A percentile compares a stretch with the other conserved stretches of the same genome.
Evolutionary conservation across 371 early-diverging fungal species (phyloP).

Genomic region (Mucor sp.): DNA sequence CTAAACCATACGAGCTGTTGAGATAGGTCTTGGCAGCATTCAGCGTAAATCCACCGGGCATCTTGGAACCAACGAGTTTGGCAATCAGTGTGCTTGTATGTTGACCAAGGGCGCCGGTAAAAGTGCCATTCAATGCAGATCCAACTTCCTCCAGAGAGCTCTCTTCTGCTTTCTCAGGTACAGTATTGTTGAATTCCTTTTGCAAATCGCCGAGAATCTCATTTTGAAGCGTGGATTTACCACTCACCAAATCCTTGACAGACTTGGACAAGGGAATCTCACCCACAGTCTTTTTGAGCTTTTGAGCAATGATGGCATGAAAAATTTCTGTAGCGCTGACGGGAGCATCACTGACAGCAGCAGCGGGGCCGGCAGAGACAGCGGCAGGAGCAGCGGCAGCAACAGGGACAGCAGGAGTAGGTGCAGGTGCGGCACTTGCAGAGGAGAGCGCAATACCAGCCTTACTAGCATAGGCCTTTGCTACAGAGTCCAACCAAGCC

Average conservation of each 20-base stretch:
- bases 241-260: constrained; percentile 93
- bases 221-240: constrained; percentile 95
- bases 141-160: constrained; percentile 84
- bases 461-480: constrained; percentile 77
- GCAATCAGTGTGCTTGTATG: constrained; percentile 77
- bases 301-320: constrained; percentile 85
- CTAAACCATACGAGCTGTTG: constrained; percentile 74
- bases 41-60: constrained; percentile 93
- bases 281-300: constrained; percentile 81
- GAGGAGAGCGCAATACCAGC: constrained; percentile 72
- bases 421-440: constrained; percentile 55
- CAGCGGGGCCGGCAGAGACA: constrained; percentile 29
- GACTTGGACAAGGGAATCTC: constrained; percentile 79
- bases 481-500: constrained; percentile 81
- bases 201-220: constrained; percentile 95
- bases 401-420: constrained; percentile 54
- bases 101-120: constrained; percentile 83
- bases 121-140: constrained; percentile 62
- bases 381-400: constrained; percentile 52
- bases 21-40: constrained; percentile 79
- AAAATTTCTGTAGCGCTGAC: constrained; percentile 79
- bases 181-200: constrained; percentile 86
- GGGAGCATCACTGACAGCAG: constrained; percentile 67
- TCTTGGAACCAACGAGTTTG: constrained; percentile 85
- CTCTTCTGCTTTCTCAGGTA: constrained; percentile 94